A percentile compares a stretch with the other conserved stretches of the same genome.
Conservation (phyloP, 2,329 filamentous ascomycete species). For the Colletotrichum brevisporum region DNA sequence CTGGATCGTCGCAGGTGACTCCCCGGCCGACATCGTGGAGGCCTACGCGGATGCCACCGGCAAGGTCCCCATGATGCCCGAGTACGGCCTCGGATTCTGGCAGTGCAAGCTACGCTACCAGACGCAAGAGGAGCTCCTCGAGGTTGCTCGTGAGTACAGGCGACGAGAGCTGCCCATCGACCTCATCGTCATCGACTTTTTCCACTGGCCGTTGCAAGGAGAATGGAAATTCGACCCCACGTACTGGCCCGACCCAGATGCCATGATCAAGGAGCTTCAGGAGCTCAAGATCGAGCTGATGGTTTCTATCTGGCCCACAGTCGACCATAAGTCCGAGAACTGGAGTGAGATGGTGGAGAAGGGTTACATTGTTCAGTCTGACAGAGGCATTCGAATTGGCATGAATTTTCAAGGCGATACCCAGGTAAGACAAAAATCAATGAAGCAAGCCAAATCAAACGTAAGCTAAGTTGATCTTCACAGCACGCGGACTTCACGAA, state of each 20-base stretch:
- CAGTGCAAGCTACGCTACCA: conserved; percentile 75
- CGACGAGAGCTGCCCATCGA: conserved; percentile 68
- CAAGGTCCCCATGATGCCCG: conserved; percentile 74
- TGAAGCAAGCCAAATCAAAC: too few species aligned
- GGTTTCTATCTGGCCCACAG: conserved; percentile 78
- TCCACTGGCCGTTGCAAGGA: conserved; percentile 75
- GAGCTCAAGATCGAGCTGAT: conserved; percentile 74
- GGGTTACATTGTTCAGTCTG: conserved; percentile 72
- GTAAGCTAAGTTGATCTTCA: too few species aligned
- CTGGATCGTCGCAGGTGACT: conserved; percentile 70
- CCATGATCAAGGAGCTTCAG: conserved; percentile 74
- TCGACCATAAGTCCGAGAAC: conserved; percentile 49
- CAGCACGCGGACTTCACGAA: conserved; percentile 76
- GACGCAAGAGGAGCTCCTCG: conserved; percentile 72
- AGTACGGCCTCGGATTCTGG: conserved; percentile 76
- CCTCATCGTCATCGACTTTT: conserved; percentile 74
- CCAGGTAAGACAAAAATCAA: too few species aligned
- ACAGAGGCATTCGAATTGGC: conserved; percentile 70
- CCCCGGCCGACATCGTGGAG: conserved; percentile 66
- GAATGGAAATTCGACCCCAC: conserved; percentile 77
- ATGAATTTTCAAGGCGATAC: conserved; percentile 73
- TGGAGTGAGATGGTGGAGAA: conserved; percentile 52
- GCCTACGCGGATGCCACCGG: conserved; percentile 69
- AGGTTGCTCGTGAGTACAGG: conserved; percentile 69
- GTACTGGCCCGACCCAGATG: conserved; percentile 76